These are phyloP conservation scores for Tephrocybe sp. DNA, from an alignment of 768 basidiomycete species.

Conservation along the genomic window DNA sequence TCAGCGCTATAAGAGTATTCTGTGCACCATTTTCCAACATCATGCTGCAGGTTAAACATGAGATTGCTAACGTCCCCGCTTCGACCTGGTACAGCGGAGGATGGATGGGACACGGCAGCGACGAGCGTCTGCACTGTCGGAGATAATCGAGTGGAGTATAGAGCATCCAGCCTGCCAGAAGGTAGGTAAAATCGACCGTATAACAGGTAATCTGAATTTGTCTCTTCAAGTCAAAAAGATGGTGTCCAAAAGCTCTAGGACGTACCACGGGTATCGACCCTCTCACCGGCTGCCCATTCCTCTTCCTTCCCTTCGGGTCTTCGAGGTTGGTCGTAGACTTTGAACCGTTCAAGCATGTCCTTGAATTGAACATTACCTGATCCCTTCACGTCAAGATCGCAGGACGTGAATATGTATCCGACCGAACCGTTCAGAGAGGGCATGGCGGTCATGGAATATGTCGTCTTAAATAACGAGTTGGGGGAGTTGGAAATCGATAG, in stretches of 20 bases:
- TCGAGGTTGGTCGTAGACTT: conserved; percentile 78
- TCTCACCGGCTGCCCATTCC: conserved; percentile 79
- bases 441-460: conserved; percentile 91
- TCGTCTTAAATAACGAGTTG: conserved; percentile 84
- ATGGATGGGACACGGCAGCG: conserved; percentile 83
- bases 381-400: conserved; percentile 69
- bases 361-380: conserved; percentile 80
- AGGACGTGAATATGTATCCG: conserved; percentile 92
- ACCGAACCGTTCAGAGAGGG: conserved; percentile 91
- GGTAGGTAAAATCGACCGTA: conserved; percentile 93
- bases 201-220: conserved; percentile 76
- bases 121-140: conserved; percentile 80
- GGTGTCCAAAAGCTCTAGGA: conserved; percentile 14
- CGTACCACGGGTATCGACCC: conserved; percentile 75
- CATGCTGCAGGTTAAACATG: conserved; percentile 89
- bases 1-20: conserved; percentile 96
- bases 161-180: conserved; percentile 82
- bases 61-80: conserved; percentile 60
- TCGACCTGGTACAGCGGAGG: conserved; percentile 46
- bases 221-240: conserved; percentile 12
- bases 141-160: conserved; percentile 81
- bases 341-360: conserved; percentile 88
- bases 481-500: conserved; percentile 86
- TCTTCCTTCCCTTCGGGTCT: conserved; percentile 78
- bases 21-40: conserved; percentile 88